Base-by-base conservation (phyloP, 371 early-diverging fungal species). In the Synchytrium microbalum region DNA sequence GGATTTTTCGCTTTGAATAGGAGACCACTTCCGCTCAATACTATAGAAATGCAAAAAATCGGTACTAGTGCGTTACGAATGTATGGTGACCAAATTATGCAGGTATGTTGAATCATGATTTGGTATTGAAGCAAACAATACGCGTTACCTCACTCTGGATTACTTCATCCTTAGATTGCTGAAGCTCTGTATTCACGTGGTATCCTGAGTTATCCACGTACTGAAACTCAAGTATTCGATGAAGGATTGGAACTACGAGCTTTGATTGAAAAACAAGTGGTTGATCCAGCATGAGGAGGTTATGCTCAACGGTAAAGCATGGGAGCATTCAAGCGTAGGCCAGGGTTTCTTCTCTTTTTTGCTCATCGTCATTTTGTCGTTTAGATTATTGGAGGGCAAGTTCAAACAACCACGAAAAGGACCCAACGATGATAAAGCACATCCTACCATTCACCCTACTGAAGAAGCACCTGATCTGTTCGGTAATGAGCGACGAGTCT, bases 401-500 rank as follows among this genome's bases (percentile, higher is more conserved):
- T 95, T 95, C 71, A 69, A 77, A 64, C 61, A 69, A 58, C 99
- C 99, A 0, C 79, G 98, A 61, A 82, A 75, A 31, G 99, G 99
- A 1, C 85, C 82, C 52, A 86, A 94, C 68, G 92, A 97, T 69
- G 99, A 99, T 76, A 88, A 94, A 70, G 99, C 99, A 0, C 99
- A 99, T 87, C 97, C 97, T 5, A 99, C 99, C 0, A 99, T 99
- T 67, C 99, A 99, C 74, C 99, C 99, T 0, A 88, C 93, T 0
- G 86, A 80, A 24, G 25, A 46, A 33, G 61, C 16, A 63, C 68
- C 2, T 59, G 67, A 16, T 81, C 80, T 25, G 86, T 85, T 2
- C 61, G 90, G 88, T 1, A 84, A 92, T 31, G 88, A 92, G 3
- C 75, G 77, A 58, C 74, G 78, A 8, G 84, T 99, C 0, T 99